phyloP scores from a whole-genome alignment of 179 eudicot species.

The Amaranthus tricolor region DNA sequence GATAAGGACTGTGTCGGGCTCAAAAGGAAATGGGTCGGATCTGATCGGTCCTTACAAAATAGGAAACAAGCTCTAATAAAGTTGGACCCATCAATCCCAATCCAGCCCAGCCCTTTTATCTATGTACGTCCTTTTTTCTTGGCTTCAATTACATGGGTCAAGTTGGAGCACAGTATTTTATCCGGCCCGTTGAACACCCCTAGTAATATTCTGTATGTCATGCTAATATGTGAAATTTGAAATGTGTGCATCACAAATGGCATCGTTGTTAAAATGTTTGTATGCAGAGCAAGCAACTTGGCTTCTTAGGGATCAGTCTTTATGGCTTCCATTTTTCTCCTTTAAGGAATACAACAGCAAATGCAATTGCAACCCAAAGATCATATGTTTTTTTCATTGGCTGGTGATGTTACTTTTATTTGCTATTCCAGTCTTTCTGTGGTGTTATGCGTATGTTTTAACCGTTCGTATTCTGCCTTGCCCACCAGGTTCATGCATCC shows the following conservation, averaged over 20 bases:
- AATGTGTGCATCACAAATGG: neutral
- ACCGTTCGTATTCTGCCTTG: constrained; percentile 10
- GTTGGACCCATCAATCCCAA: no score
- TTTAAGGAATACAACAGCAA: constrained; percentile 37
- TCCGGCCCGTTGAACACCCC: no score
- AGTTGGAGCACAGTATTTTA: no score
- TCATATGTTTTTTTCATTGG: constrained; percentile 51
- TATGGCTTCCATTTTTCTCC: constrained; percentile 40
- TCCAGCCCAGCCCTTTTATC: no score
- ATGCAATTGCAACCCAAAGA: constrained; percentile 52
- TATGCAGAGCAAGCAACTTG: constrained; percentile 56
- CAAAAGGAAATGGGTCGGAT: no score
- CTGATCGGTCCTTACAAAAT: no score
- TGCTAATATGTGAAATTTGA: neutral
- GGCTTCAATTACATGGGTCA: no score
- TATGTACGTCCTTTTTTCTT: neutral
- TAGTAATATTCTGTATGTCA: no score
- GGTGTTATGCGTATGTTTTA: neutral
- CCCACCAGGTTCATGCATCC: constrained; percentile 49
- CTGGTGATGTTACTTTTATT: constrained; percentile 40
- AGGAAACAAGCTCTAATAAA: no score
- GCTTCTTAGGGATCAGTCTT: constrained; percentile 56
- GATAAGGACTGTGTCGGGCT: no score
- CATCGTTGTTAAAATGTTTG: neutral
- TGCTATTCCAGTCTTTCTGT: neutral